Evolutionary conservation across 23 red algal genomes (phyloP).

Genomic region (Gracilaria gracilis): DNA sequence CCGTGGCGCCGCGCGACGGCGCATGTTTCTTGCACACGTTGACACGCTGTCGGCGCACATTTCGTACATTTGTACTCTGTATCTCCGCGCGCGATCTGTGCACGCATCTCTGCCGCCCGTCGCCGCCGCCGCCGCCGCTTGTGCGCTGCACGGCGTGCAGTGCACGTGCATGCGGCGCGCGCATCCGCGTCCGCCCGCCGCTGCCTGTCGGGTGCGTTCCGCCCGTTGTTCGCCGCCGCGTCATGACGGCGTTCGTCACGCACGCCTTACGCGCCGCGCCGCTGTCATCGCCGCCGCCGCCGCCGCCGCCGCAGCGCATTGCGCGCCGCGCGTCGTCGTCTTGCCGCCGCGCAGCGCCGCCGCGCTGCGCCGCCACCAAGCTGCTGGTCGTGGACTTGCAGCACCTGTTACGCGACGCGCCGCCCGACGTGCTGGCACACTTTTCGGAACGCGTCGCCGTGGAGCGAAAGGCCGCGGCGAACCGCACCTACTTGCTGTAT

Average conservation of each 20-base stretch:
- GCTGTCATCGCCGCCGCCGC: background rate
- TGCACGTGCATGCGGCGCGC: too few relatives aligned
- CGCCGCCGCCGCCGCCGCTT: too few relatives aligned
- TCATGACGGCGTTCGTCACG: background rate
- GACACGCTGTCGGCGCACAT: too few relatives aligned
- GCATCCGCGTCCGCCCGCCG: too few relatives aligned
- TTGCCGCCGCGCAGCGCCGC: conserved; percentile 22
- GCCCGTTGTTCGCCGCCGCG: background rate
- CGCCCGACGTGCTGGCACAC: background rate
- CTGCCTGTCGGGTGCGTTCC: background rate
- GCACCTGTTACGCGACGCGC: conserved; percentile 1
- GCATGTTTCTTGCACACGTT: too few relatives aligned
- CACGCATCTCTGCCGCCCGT: too few relatives aligned
- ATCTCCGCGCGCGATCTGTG: too few relatives aligned
- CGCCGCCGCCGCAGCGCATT: too few relatives aligned
- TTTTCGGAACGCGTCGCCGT: conserved; percentile 52
- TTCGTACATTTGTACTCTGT: too few relatives aligned
- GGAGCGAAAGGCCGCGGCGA: conserved; percentile 8
- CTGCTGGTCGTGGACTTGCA: conserved; percentile 53
- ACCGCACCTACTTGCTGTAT: conserved; percentile 43
- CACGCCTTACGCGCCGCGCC: background rate
- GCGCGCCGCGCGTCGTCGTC: background rate
- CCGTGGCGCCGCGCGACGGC: too few relatives aligned
- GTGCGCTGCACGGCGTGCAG: too few relatives aligned
- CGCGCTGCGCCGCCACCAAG: conserved; percentile 20